Percentiles rank a stretch among this genome's conserved stretches.
phyloP scores from a whole-genome alignment of 2,329 filamentous ascomycete species.

The Aspergillus sp. region DNA sequence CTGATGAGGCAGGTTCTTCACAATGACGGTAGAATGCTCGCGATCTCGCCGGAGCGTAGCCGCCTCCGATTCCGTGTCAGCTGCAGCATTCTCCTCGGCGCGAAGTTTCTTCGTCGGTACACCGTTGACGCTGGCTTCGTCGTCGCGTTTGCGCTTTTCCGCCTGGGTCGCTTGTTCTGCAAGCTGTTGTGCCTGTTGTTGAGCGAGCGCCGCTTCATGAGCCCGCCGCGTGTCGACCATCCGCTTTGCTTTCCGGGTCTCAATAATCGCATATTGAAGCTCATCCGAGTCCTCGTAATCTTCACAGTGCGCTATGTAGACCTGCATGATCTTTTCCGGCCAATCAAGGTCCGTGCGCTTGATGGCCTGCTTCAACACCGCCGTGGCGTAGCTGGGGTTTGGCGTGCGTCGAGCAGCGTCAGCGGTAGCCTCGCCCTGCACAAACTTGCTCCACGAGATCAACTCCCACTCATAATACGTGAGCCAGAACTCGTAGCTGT shows the following conservation, averaged over 20 bases:
- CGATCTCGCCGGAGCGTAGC: slow-evolving; percentile 70
- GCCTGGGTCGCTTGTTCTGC: slow-evolving; percentile 25
- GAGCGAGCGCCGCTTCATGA: slow-evolving; percentile 56
- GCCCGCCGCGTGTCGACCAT: slow-evolving; percentile 62
- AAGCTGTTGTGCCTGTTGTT: slow-evolving; percentile 26
- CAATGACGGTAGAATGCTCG: slow-evolving; percentile 82
- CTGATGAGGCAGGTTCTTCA: slow-evolving; percentile 70
- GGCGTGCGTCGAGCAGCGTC: slow-evolving; percentile 56
- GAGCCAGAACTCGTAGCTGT: slow-evolving; percentile 91
- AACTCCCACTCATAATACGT: slow-evolving; percentile 92
- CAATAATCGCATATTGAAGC: slow-evolving; percentile 70
- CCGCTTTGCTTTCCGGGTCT: slow-evolving; percentile 67
- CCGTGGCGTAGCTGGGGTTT: slow-evolving; percentile 71
- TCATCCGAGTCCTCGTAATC: slow-evolving; percentile 80
- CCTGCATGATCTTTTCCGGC: slow-evolving; percentile 50
- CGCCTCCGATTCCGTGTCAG: slow-evolving; percentile 31
- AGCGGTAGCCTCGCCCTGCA: slow-evolving; percentile 51
- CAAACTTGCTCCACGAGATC: slow-evolving; percentile 61
- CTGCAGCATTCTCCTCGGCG: slow-evolving; percentile 36
- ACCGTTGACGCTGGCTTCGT: slow-evolving; percentile 52
- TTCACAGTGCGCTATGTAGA: slow-evolving; percentile 62
- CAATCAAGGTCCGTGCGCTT: slow-evolving; percentile 49
- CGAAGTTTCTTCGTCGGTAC: slow-evolving; percentile 65
- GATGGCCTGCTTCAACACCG: slow-evolving; percentile 70
- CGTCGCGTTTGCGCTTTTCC: slow-evolving; percentile 70